Base-by-base conservation (phyloP, 2,329 filamentous ascomycete species). In the Aulographum hederae region DNA sequence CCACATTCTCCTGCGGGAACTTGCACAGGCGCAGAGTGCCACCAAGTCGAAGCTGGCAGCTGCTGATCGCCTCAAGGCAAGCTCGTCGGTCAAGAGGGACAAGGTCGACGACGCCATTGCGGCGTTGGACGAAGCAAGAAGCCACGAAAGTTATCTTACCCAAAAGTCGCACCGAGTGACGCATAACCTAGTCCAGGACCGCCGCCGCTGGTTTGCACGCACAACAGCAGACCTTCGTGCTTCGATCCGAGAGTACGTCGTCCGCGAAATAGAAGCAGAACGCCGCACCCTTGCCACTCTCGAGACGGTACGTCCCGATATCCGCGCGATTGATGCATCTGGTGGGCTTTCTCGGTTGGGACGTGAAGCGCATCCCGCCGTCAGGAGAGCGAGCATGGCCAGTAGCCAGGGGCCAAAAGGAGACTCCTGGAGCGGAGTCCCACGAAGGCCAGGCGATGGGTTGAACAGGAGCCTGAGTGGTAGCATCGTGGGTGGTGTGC, bases 21-120 rank as follows among this genome's bases (percentile, higher is more conserved):
- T 95, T 37, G 59, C 92, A 17, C 82, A 94, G 54, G 85, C 89
- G 1, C 85, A 95, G 51, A 79, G 92, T 50, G 65, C 64, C 15
- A 84, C 85, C 2, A 73, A 79, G 39, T 80, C 72, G 53, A 89
- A 84, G 52, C 69, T 89, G 25, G 73, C 75, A 39, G 81, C 85
- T 1, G 84, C 85, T 1, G 85, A 95, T 52, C 73, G 89, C 28
- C 66, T 98, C 37, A 93, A 91, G 50, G 73, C 76, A 13, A 82
- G 74, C 51, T 78, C 80, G 12, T 89, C 74, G 35, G 85, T 98
- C 21, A 78, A 82, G 38, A 69, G 78, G 21, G 89, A 98, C 49
- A 98, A 95, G 58, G 89, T 95, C 18, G 89, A 98, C 50, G 89
- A 98, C 55, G 89, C 89, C n/a, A 91, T 98, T 46, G 67, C 73